Percentiles rank a stretch among this genome's conserved stretches.
Conservation (phyloP, 208 protist species). For the Crithidia bombi region DNA sequence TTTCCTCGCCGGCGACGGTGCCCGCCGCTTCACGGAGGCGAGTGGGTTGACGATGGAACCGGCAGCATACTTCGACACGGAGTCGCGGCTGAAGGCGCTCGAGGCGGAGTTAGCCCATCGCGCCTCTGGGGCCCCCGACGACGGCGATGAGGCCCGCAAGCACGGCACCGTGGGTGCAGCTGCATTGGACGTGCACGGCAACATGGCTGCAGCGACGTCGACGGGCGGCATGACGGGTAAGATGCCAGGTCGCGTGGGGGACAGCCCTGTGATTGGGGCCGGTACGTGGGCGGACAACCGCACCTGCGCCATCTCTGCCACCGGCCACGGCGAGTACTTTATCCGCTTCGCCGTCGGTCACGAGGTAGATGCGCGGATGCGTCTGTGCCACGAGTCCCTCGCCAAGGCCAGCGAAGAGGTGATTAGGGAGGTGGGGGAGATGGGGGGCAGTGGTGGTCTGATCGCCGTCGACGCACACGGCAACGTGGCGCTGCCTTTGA, state of each 20-base stretch:
- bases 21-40: conserved; percentile 25
- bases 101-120: conserved; percentile 29
- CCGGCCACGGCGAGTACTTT: conserved; percentile 32
- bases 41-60: conserved; percentile 19
- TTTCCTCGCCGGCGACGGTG: conserved; percentile 30
- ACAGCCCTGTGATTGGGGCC: conserved; percentile 35
- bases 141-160: conserved; percentile 21
- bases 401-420: conserved; percentile 22
- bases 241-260: conserved; percentile 32
- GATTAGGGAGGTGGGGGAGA: conserved; percentile 24
- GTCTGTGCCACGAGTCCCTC: conserved; percentile 27
- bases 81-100: conserved; percentile 30
- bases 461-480: conserved; percentile 30
- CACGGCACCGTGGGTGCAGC: conserved; percentile 35
- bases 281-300: conserved; percentile 38
- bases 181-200: conserved; percentile 27
- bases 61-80: conserved; percentile 30
- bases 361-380: conserved; percentile 40
- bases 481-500: conserved; percentile 32
- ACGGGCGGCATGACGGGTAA: conserved; percentile 37
- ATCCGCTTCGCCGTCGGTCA: conserved; percentile 33
- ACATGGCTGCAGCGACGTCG: conserved; percentile 34
- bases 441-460: conserved; percentile 27
- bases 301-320: conserved; percentile 37
- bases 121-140: conserved; percentile 10